Evolutionary conservation across 2,329 filamentous ascomycete genomes (phyloP), one percentile per base, ranked within the genome.

Genomic region (Neurospora crassa): DNA sequence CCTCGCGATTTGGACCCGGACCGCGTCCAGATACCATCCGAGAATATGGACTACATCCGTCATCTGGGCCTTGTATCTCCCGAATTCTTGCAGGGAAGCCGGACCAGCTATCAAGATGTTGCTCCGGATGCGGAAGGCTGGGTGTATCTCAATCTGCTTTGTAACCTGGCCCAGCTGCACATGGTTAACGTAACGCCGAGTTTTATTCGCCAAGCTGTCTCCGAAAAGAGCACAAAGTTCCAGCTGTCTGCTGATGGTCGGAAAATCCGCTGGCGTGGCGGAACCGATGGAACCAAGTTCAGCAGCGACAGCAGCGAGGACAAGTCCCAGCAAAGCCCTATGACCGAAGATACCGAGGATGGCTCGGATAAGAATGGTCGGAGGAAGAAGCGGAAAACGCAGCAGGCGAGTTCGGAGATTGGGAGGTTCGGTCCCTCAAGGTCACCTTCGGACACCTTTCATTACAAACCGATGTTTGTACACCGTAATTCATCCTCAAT

Each of bases 81-180:
- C 0, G 84, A 90, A 68, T 78, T 87, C 2, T 75, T 83, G 11
- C 82, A 82, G 11, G 81, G 82, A 2, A 81, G 83, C 18, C 82
- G 81, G 20, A 76, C 82, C 1, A 77, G 69, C 40, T 29, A 71
- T 5, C 69, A 80, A 2, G 84, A 89, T 69, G 86, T 89, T 12
- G 84, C 86, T 16, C 85, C 89, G 0, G 89, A 91, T 70, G 84
- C 84, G 0, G 89, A 93, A 37, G 92, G 92, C 5, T 96, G 92
- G 92, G 89, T 95, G 0, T 95, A 94, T 76, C 82, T 96, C 7
- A 96, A 96, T 75, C 81, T 96, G 0, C 84, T 96, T 1, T 90
- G 90, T 78, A 94, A 91, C 77, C 87, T 96, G 83, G 93, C 93
- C 0, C 93, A 96, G 80, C 82, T 96, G 20, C 93, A 96, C 76